Evolutionary conservation across 176 grass and related monocot genomes (phyloP).

Genomic region (Phyllostachys edulis): DNA sequence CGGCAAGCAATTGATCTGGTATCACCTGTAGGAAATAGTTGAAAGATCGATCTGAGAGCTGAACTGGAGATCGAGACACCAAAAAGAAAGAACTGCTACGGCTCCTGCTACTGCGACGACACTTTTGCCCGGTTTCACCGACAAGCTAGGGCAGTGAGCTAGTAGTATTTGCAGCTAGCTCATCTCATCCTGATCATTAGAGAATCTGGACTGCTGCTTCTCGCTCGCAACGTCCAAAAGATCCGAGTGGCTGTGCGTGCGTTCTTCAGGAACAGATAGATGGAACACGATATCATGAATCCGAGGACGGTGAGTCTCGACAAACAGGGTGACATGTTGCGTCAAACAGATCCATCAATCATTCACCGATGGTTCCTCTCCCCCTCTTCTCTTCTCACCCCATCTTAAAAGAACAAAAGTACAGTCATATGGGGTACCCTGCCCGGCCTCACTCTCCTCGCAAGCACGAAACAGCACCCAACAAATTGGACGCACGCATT

Average conservation of each 20-base stretch:
- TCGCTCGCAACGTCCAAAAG: background rate
- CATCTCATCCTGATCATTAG: background rate
- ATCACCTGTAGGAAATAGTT: background rate
- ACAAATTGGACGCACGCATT: constrained; percentile 12
- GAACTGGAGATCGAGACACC: background rate
- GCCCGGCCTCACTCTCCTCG: background rate
- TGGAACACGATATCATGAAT: constrained; percentile 8
- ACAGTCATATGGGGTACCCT: constrained; percentile 6
- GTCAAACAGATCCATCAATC: constrained; percentile 27
- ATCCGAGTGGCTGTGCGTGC: background rate
- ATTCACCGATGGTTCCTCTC: constrained; percentile 29
- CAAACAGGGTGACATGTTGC: constrained; percentile 21
- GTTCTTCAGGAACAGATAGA: background rate
- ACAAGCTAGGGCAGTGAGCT: background rate
- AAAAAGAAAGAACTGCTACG: background rate
- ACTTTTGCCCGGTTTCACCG: background rate
- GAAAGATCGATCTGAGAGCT: background rate
- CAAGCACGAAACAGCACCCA: constrained; percentile 23
- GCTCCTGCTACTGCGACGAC: background rate
- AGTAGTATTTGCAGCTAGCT: background rate
- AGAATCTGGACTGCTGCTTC: background rate
- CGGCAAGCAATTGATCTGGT: background rate
- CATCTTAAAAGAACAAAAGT: background rate
- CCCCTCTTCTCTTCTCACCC: background rate
- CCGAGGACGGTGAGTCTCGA: constrained; percentile 23